Evolutionary conservation across 108 stramenopile species (phyloP), one percentile per base, ranked within the genome.

Genomic region (Nannochloropsis gaditana): DNA sequence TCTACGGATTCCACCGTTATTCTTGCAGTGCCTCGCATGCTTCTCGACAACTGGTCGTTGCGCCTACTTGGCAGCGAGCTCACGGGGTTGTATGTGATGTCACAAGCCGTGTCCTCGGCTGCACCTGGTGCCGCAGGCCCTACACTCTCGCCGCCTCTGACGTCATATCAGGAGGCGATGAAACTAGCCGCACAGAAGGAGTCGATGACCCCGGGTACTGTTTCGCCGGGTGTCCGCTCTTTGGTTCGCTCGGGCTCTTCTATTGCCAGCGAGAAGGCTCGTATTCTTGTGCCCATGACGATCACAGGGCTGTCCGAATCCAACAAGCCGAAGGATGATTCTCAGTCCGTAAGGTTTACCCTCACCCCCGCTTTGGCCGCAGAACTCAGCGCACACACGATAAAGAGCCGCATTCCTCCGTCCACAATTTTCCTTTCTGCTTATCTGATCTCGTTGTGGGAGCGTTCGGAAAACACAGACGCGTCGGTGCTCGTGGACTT

Each of bases 41-140:
- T 73, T 2, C 59, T 73, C 5, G 59, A 73, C n/a, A 15, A n/a
- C 59, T 73, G 59, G 59, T 73, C 59, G 19, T n/a, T 73, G 19
- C 59, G 59, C 59, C 59, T 73, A 15, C 59, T 73, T n/a, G 6
- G 59, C 59, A 73, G 59, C 59, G 59, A 73, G 59, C 59, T 73
- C 59, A 73, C 59, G 19, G 59, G 59, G 19, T n/a, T 73, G 4
- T 73, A 73, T n/a, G n/a, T 73, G 59, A 73, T 73, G 59, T 73
- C 59, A 15, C 59, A 73, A n/a, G 59, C 59, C n/a, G 59, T 73
- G 4, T 15, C 59, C n/a, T 73, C 59, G 5, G 59, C 59, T 6
- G 59, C 59, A n/a, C 59, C 59, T 73, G 59, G 59, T 6, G 59
- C 59, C n/a, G 59, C 59, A n/a, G 59, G 59, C n/a, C 59, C 59